Evolutionary conservation across 768 basidiomycete genomes (phyloP).

Genomic region (Xerocomellus intermedius): DNA sequence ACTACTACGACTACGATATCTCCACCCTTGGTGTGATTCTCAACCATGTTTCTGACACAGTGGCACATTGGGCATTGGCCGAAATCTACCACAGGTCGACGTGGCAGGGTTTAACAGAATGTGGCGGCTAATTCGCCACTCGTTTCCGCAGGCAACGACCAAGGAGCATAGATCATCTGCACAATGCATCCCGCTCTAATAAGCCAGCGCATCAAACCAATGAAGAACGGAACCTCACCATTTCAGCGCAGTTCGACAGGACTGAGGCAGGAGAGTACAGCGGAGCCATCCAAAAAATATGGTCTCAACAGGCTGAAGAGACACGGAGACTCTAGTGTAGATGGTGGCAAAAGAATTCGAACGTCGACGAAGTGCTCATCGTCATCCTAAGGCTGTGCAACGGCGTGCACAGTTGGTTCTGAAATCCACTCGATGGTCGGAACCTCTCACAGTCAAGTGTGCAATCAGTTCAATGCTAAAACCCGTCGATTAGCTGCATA

Average conservation of each 20-base stretch:
- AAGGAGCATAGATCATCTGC: background rate
- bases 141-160: background rate
- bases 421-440: conserved; percentile 7
- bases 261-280: background rate
- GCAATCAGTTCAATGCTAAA: background rate
- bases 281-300: background rate
- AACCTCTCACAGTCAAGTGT: background rate
- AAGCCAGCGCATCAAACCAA: background rate
- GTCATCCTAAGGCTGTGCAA: conserved; percentile 27
- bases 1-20: conserved; percentile 13
- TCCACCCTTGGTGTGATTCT: background rate
- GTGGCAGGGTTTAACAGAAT: background rate
- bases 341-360: background rate
- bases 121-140: conserved; percentile 2
- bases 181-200: background rate
- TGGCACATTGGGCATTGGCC: background rate
- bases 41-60: background rate
- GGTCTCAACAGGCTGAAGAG: background rate
- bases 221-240: conserved; percentile 5
- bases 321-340: background rate
- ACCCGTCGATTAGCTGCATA: conserved; percentile 13
- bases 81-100: background rate
- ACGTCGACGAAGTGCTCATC: background rate
- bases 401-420: conserved; percentile 6
- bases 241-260: background rate